Conservation (phyloP, 2,329 filamentous ascomycete species). For the Botrytis elliptica region DNA sequence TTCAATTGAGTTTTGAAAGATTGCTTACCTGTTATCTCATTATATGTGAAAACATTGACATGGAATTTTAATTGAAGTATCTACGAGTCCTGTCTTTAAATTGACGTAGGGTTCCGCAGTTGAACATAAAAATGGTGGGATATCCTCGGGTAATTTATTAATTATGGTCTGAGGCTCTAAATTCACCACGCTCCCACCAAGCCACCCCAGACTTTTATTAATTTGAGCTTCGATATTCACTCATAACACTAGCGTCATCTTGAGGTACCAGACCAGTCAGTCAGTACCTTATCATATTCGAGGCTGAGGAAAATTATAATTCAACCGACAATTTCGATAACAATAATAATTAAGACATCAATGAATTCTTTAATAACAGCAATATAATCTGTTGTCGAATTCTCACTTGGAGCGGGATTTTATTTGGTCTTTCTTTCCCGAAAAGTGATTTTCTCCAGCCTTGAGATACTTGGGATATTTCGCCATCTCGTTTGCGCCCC, state of each 20-base stretch:
- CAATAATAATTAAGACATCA: not conserved
- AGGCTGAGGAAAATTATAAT: constrained; percentile 25
- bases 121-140: not conserved
- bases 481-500: constrained; percentile 15
- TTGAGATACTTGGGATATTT: constrained; percentile 4
- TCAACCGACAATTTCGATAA: not conserved
- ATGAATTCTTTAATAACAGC: not conserved
- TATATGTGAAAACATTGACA: not conserved
- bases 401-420: not conserved
- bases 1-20: not conserved
- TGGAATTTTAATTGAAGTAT: not conserved
- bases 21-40: not conserved
- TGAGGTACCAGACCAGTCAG: not conserved
- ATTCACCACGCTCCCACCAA: not conserved
- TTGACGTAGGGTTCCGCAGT: not conserved
- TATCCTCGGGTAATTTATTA: not conserved
- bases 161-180: not conserved
- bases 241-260: constrained; percentile 1
- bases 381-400: not conserved
- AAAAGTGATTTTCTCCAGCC: not conserved
- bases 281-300: constrained; percentile 22
- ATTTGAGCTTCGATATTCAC: not conserved
- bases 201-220: not conserved
- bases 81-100: not conserved
- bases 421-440: not conserved